phyloP scores from a whole-genome alignment of 1,284 basidiomycete genomes.

The Malassezia restricta region DNA sequence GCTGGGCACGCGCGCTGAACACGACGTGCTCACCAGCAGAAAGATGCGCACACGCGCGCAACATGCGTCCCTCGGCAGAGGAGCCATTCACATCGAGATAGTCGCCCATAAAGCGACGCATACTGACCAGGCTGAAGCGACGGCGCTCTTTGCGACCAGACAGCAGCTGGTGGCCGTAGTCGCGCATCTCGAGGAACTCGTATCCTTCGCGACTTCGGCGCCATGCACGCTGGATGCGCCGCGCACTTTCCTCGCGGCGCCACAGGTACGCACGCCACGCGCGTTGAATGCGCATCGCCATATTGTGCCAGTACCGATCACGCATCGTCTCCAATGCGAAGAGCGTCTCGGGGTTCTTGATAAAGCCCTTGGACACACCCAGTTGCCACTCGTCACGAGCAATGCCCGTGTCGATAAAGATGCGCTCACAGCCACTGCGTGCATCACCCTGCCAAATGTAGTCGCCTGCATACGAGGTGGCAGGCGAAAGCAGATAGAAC shows the following conservation, averaged over 20 bases:
- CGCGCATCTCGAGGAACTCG: slow-evolving; percentile 73
- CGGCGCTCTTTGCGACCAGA: slow-evolving; percentile 85
- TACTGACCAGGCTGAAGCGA: slow-evolving; percentile 82
- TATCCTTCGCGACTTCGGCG: slow-evolving; percentile 90
- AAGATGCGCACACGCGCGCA: slow-evolving; percentile 64
- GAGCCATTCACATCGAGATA: slow-evolving; percentile 66
- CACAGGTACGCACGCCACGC: slow-evolving; percentile 91
- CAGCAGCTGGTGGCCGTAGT: slow-evolving; percentile 85
- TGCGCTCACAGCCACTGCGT: slow-evolving; percentile 80
- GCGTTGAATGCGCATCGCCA: slow-evolving; percentile 91
- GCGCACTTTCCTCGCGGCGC: slow-evolving; percentile 87
- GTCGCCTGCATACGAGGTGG: slow-evolving; percentile 94
- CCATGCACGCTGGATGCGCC: slow-evolving; percentile 95
- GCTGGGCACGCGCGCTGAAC: slow-evolving; percentile 73
- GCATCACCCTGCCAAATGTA: slow-evolving; percentile 91
- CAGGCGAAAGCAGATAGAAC: slow-evolving; percentile 87
- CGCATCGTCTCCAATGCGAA: slow-evolving; percentile 98
- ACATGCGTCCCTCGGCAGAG: slow-evolving; percentile 63
- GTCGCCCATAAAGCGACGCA: slow-evolving; percentile 90
- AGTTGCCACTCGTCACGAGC: slow-evolving; percentile 97
- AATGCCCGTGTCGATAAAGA: slow-evolving; percentile 87
- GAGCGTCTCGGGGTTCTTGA: slow-evolving; percentile 97
- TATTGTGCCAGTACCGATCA: slow-evolving; percentile 99
- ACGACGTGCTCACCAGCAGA: slow-evolving; percentile 43
- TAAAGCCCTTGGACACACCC: slow-evolving; percentile 96